Base-by-base conservation (phyloP, 345 rosid species). In the Citrus mangshanensis region DNA sequence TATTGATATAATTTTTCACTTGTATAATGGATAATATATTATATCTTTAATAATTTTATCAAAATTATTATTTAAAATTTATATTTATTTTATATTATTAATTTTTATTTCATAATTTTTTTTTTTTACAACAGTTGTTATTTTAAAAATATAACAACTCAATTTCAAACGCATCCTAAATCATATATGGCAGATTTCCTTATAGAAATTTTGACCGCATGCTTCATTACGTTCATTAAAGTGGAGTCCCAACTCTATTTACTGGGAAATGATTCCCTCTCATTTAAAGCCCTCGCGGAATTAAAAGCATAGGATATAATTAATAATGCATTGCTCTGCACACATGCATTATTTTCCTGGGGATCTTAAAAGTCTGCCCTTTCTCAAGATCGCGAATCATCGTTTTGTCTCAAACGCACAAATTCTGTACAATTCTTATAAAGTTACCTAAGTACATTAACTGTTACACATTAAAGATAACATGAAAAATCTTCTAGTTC, bases 101-200 rank as follows among this genome's bases (percentile, higher is more conserved):
- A 32, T 0, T 32, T 32, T 32, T 32, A 32, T 32, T 32, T 32
- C 0, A 3, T 32, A 32, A 0, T 32, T 32, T 3, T 32, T 32
- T 32, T 32, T 3, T 2, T 28, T 28, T 0, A 2, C 4, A 32
- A 0, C 0, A 32, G 0, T 0, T 32, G 0, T 32, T 32, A 0
- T 3, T 32, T 32, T 3, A 32, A 32, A 32, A 0, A 32, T 32
- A 32, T 0, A 32, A 30, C 0, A 30, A 30, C 32, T 30, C 32
- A 30, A 30, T 30, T 30, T 30, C 0, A 30, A 30, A 32, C 0
- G 0, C 0, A 32, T 0, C 34, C 4, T 32, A 32, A 32, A 3
- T 32, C 4, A 32, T 32, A 3, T 1, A 4, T 16, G 1, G n/a
- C 19, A 28, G 7, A 60, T 21, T 72, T 40, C 38, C 61, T 7